Conservation (phyloP, 2,329 filamentous ascomycete genomes). For the Aspergillaceae sp. region DNA sequence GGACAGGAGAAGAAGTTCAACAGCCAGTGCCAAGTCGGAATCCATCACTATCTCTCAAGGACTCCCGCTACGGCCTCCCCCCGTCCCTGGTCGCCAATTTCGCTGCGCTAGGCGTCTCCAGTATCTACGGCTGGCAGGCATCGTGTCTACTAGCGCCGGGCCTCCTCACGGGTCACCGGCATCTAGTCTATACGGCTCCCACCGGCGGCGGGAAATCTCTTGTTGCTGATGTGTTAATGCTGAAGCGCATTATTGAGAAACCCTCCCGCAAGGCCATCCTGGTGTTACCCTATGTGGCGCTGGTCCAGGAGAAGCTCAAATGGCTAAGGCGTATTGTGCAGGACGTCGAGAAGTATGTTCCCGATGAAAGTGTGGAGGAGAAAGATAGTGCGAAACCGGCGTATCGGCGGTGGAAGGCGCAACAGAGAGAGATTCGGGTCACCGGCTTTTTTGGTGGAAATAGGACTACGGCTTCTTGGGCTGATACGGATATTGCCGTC, state of each 20-base stretch:
- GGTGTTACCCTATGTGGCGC: constrained; percentile 67
- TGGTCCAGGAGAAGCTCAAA: constrained; percentile 70
- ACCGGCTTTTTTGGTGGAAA: constrained; percentile 68
- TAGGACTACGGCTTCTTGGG: constrained; percentile 58
- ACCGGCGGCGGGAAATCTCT: constrained; percentile 72
- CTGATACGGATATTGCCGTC: constrained; percentile 67
- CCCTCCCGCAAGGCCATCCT: constrained; percentile 60
- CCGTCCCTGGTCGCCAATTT: constrained; percentile 55
- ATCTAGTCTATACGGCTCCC: constrained; percentile 70
- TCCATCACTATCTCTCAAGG: constrained; percentile 49
- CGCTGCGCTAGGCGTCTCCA: constrained; percentile 55
- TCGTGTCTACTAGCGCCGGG: constrained; percentile 62
- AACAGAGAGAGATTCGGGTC: constrained; percentile 54
- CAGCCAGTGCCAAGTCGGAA: constrained; percentile 32
- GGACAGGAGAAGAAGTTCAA: constrained; percentile 44
- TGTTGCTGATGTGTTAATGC: constrained; percentile 63
- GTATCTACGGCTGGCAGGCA: constrained; percentile 73
- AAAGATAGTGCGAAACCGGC: constrained; percentile 28
- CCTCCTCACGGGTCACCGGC: constrained; percentile 55
- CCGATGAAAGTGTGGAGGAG: constrained; percentile 17
- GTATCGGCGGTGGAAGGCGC: constrained; percentile 46
- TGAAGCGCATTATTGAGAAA: constrained; percentile 59
- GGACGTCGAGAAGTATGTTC: constrained; percentile 42
- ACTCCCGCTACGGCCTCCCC: constrained; percentile 57
- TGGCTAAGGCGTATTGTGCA: constrained; percentile 63